phyloP scores from a whole-genome alignment of 495 filamentous ascomycete genomes.

The Xylaria bambusicola region DNA sequence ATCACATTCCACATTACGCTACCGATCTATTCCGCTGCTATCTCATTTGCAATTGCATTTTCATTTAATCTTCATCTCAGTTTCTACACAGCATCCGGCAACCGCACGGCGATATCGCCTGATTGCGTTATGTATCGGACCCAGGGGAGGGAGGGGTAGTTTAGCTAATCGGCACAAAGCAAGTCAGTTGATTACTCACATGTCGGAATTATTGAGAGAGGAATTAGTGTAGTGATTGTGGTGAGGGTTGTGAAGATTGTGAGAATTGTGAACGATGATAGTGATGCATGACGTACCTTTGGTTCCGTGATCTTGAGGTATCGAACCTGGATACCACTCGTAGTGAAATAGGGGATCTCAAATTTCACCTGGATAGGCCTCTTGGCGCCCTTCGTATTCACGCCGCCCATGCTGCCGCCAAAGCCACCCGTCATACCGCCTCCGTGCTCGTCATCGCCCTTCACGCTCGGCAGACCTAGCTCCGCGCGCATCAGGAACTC shows the following conservation, averaged over 20 bases:
- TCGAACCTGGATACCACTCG: constrained; percentile 94
- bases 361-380: constrained; percentile 98
- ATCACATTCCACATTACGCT: constrained; percentile 11
- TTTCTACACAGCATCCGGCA: constrained; percentile 81
- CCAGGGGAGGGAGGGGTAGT: constrained; percentile 99
- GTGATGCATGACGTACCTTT: constrained; percentile 84
- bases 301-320: constrained; percentile 99
- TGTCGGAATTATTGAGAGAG: too few species aligned
- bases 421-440: constrained; percentile 97
- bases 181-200: too few species aligned
- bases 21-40: neutral
- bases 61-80: too few species aligned
- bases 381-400: constrained; percentile 76
- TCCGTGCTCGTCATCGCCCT: constrained; percentile 93
- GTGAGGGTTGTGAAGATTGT: neutral
- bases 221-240: neutral
- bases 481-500: constrained; percentile 99
- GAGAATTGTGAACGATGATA: neutral
- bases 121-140: constrained; percentile 98
- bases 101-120: constrained; percentile 88
- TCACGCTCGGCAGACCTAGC: constrained; percentile 88
- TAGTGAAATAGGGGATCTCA: constrained; percentile 99
- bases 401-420: constrained; percentile 91
- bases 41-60: too few species aligned
- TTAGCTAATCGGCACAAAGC: constrained; percentile 56